Evolutionary conservation across 1,284 basidiomycete species (phyloP), one percentile per base, ranked within the genome.

Genomic region (Puccinia coronata): DNA sequence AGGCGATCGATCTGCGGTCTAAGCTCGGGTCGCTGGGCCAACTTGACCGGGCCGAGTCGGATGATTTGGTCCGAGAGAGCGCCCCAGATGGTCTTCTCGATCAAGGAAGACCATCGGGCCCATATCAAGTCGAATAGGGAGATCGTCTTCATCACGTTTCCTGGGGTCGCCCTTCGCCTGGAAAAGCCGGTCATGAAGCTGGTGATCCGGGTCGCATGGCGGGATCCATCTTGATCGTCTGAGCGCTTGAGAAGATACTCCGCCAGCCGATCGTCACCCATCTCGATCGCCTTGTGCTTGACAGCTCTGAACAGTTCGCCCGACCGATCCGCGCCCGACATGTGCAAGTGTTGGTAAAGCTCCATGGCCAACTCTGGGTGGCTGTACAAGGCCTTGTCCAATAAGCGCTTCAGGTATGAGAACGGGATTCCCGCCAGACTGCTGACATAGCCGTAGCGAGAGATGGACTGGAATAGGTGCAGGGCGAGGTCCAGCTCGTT

Each of bases 351-450:
- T 61, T 73, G 78, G 59, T 80, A 80, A 31, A 80, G 59, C 57
- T 80, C 78, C n/a, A 70, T 70, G 6, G 65, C 78, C 34, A 80
- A 51, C 70, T 71, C 78, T 16, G 78, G 67, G 39, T 80, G 69
- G 49, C 51, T 34, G 31, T 34, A 23, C 41, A 80, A 47, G 12
- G 78, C 78, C 43, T 72, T 43, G 43, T 34, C 36, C n/a, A 80
- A 39, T 25, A 80, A 49, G 34, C 70, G 51, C 34, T 63, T 72
- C 31, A 80, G n/a, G 61, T 72, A 36, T 11, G 25, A n/a, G 39
- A 39, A 55, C 41, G 78, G 78, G 20, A 80, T 57, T 12, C 69
- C 69, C 6, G 53, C 39, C 3, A 80, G 57, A 63, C 78, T 80
- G 55, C 53, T 63, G 23, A 80, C 53, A 43, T 80, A 80, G 25